Evolutionary conservation across 2,329 filamentous ascomycete species (phyloP).

Genomic region (Colletotrichum eleusines): DNA sequence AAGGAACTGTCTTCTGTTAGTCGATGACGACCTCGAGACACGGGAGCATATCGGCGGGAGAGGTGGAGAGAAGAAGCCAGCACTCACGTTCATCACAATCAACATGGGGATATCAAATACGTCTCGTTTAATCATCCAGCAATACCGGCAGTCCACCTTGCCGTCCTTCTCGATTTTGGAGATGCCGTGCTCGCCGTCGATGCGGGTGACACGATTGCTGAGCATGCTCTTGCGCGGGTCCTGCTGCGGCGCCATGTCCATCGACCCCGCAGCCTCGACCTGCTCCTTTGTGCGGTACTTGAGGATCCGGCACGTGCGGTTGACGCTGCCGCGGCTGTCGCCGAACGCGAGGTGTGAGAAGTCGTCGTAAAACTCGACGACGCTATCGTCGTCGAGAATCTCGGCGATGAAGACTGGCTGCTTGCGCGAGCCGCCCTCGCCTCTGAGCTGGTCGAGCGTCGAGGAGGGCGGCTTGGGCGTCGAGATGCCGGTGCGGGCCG

Average conservation of each 20-base stretch:
- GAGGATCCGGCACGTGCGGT: slow-evolving; percentile 84
- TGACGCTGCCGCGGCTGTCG: slow-evolving; percentile 87
- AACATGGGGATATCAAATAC: slow-evolving; percentile 99
- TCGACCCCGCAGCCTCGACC: slow-evolving; percentile 51
- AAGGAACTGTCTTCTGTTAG: slow-evolving; percentile 60
- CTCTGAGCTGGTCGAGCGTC: slow-evolving; percentile 55
- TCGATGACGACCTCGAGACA: neutral
- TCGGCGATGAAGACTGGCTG: slow-evolving; percentile 93
- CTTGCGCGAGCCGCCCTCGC: slow-evolving; percentile 60
- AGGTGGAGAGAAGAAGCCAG: neutral
- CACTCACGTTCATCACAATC: slow-evolving; percentile 96
- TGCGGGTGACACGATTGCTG: slow-evolving; percentile 70
- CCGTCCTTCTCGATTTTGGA: slow-evolving; percentile 86
- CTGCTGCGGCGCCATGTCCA: slow-evolving; percentile 56
- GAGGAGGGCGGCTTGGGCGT: slow-evolving; percentile 65
- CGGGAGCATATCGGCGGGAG: neutral
- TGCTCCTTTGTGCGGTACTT: slow-evolving; percentile 86
- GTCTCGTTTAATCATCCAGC: slow-evolving; percentile 96
- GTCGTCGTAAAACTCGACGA: slow-evolving; percentile 95
- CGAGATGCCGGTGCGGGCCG: slow-evolving; percentile 57
- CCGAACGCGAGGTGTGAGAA: slow-evolving; percentile 94
- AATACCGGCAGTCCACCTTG: slow-evolving; percentile 94
- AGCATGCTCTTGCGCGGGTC: slow-evolving; percentile 63
- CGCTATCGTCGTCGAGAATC: slow-evolving; percentile 91
- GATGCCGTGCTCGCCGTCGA: slow-evolving; percentile 82